Conservation (phyloP, 1,284 basidiomycete genomes). For the Cryptococcus deneoformans region DNA sequence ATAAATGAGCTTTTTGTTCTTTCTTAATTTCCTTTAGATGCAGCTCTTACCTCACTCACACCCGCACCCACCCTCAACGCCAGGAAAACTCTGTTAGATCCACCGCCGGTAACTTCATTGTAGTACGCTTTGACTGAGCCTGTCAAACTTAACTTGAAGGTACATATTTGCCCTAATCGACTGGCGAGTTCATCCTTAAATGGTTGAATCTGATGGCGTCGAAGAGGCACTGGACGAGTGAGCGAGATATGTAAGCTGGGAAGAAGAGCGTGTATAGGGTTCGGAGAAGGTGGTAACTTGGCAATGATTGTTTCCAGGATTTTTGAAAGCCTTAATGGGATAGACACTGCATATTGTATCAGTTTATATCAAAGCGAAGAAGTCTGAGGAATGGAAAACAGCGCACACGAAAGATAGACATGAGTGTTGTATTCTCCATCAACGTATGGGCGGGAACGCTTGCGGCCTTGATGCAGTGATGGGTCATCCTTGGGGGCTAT, state of each 20-base stretch:
- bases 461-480: slow-evolving; percentile 40
- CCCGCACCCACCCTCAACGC: slow-evolving; percentile 46
- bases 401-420: slow-evolving; percentile 40
- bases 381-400: background rate
- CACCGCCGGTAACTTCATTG: slow-evolving; percentile 30
- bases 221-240: slow-evolving; percentile 44
- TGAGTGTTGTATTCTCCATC: slow-evolving; percentile 48
- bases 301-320: slow-evolving; percentile 17
- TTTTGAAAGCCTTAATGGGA: slow-evolving; percentile 13
- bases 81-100: slow-evolving; percentile 38
- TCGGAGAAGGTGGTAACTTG: slow-evolving; percentile 6
- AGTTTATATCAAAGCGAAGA: background rate
- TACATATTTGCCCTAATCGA: background rate
- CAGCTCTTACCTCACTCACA: slow-evolving; percentile 22
- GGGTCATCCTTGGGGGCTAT: slow-evolving; percentile 37
- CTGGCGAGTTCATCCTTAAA: slow-evolving; percentile 17
- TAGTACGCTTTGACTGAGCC: slow-evolving; percentile 27
- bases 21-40: too few species aligned
- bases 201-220: slow-evolving; percentile 30
- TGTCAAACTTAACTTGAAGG: slow-evolving; percentile 25
- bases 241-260: slow-evolving; percentile 44
- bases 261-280: slow-evolving; percentile 22
- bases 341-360: slow-evolving; percentile 14
- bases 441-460: slow-evolving; percentile 42
- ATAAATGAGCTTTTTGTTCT: too few species aligned